phyloP scores from a whole-genome alignment of 257 asterid species.

The Leptodermis oblonga region DNA sequence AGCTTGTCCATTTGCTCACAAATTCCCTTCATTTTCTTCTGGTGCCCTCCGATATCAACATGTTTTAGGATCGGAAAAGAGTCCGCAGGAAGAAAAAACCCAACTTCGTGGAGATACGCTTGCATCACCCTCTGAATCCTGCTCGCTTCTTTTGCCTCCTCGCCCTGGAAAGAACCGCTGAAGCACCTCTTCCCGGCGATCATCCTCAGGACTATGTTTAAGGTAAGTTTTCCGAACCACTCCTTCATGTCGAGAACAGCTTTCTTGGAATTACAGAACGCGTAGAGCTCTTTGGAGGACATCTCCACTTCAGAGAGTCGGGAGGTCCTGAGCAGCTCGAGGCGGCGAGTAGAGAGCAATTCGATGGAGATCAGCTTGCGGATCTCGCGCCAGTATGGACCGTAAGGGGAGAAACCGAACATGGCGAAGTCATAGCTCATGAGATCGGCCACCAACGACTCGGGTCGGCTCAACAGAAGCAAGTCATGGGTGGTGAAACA shows the following conservation, averaged over 20 bases:
- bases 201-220: slow-evolving; percentile 22
- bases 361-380: slow-evolving; percentile 6
- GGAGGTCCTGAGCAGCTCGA: background rate
- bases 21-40: slow-evolving; percentile 27
- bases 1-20: slow-evolving; percentile 26
- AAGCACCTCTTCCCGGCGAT: slow-evolving; percentile 23
- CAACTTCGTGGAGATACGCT: slow-evolving; percentile 18
- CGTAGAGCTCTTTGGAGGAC: background rate
- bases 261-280: slow-evolving; percentile 4
- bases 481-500: background rate
- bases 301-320: background rate
- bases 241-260: slow-evolving; percentile 29
- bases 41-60: slow-evolving; percentile 32
- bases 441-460: background rate
- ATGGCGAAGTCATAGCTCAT: slow-evolving; percentile 5
- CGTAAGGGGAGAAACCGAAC: slow-evolving; percentile 5
- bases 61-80: slow-evolving; percentile 24
- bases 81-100: slow-evolving; percentile 20
- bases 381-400: background rate
- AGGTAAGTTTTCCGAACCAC: slow-evolving; percentile 23
- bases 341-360: background rate
- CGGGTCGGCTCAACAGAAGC: background rate
- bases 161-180: background rate
- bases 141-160: slow-evolving; percentile 15
- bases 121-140: slow-evolving; percentile 21